Evolutionary conservation across 2,329 filamentous ascomycete species (phyloP).

Genomic region (Trichoderma cornu-damae): DNA sequence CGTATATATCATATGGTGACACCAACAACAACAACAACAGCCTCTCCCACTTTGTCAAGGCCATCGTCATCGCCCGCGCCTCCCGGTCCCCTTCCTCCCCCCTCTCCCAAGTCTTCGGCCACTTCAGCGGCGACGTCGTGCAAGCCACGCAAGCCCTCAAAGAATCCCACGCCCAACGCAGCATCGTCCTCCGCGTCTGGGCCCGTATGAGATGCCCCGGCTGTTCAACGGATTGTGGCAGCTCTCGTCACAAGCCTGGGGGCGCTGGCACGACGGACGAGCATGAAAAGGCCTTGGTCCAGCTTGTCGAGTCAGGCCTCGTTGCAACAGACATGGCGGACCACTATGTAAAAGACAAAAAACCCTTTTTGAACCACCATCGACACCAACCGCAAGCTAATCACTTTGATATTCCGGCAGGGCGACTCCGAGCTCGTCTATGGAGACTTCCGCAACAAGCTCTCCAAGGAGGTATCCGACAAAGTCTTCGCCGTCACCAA

Average conservation of each 20-base stretch:
- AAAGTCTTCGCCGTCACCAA: conserved; percentile 27
- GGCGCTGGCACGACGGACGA: conserved; percentile 22
- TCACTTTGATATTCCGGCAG: conserved; percentile 7
- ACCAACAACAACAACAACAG: too few relatives aligned
- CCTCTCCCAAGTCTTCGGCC: conserved; percentile 22
- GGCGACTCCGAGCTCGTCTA: conserved; percentile 47
- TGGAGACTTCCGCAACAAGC: conserved; percentile 24
- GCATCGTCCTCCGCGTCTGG: conserved; percentile 23
- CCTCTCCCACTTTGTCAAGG: conserved; percentile 16
- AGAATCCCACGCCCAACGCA: conserved; percentile 26
- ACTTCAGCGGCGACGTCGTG: conserved; percentile 33
- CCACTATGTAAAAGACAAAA: conserved; percentile 41
- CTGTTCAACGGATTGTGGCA: conserved; percentile 33
- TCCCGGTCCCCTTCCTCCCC: conserved; percentile 11
- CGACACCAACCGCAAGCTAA: background rate
- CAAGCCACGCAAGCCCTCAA: conserved; percentile 37
- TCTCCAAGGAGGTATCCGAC: background rate
- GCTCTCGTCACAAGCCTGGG: conserved; percentile 30
- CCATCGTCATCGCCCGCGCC: conserved; percentile 19
- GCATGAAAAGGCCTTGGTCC: conserved; percentile 21
- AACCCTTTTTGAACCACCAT: background rate
- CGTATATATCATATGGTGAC: too few relatives aligned
- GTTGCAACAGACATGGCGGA: conserved; percentile 48
- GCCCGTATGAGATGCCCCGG: conserved; percentile 23
- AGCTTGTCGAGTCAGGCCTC: conserved; percentile 22